These are phyloP conservation scores for Termitomyces sp. DNA, from an alignment of 768 basidiomycete genomes.

Conservation along the genomic window DNA sequence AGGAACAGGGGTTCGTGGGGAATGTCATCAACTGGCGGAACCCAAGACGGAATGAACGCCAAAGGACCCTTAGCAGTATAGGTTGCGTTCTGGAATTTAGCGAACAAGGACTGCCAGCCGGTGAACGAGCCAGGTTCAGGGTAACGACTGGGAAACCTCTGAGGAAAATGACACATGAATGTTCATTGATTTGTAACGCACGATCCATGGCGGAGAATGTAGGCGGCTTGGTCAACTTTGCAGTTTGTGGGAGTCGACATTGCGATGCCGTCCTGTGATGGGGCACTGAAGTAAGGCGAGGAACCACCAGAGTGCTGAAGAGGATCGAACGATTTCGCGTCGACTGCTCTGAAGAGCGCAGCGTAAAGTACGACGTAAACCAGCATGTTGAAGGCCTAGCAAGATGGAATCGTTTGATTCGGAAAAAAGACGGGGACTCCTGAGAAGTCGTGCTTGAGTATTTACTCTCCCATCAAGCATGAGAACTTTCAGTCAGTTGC, in stretches of 20 bases:
- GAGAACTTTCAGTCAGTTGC: background rate
- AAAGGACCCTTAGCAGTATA: slow-evolving; percentile 33
- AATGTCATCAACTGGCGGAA: slow-evolving; percentile 31
- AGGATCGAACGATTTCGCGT: slow-evolving; percentile 23
- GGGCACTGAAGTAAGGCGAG: slow-evolving; percentile 38
- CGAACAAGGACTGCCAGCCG: slow-evolving; percentile 31
- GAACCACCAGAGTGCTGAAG: slow-evolving; percentile 36
- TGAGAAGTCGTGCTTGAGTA: background rate
- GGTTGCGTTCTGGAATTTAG: slow-evolving; percentile 34
- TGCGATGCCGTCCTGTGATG: slow-evolving; percentile 28
- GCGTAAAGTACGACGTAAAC: background rate
- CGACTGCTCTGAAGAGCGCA: background rate
- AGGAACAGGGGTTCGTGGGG: slow-evolving; percentile 34
- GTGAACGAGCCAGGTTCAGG: slow-evolving; percentile 34
- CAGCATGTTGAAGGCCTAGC: background rate
- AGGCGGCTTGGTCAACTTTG: slow-evolving; percentile 37
- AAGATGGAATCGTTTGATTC: background rate
- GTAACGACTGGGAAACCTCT: slow-evolving; percentile 32
- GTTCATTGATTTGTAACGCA: slow-evolving; percentile 12
- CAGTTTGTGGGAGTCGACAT: slow-evolving; percentile 28
- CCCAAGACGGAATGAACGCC: slow-evolving; percentile 35
- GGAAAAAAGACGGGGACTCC: background rate
- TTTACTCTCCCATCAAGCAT: background rate
- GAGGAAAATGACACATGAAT: no score
- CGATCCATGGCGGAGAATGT: slow-evolving; percentile 38